Conservation (phyloP, 177 flowering plant species). For the Vitis hybrid region DNA sequence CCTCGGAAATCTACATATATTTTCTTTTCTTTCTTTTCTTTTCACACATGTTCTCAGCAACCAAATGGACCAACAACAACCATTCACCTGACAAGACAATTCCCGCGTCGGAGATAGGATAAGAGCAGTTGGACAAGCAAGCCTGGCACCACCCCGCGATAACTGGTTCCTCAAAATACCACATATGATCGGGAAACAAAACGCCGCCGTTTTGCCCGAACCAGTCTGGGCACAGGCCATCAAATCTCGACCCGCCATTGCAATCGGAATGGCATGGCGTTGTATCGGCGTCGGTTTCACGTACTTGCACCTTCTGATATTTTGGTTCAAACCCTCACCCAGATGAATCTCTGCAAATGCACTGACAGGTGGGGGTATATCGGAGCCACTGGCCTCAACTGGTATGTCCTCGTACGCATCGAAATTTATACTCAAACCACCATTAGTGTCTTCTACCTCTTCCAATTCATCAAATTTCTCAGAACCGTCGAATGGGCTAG, state of each 20-base stretch:
- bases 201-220: constrained; percentile 79
- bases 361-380: constrained; percentile 52
- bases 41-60: too few species aligned
- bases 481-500: constrained; percentile 27
- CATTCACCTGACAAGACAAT: constrained; percentile 58
- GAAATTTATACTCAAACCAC: constrained; percentile 34
- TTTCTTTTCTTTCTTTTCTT: too few species aligned
- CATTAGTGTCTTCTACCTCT: constrained; percentile 15
- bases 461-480: constrained; percentile 31
- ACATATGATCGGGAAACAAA: constrained; percentile 67
- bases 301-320: constrained; percentile 60
- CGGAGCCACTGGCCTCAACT: constrained; percentile 54
- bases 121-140: constrained; percentile 51
- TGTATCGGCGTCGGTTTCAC: constrained; percentile 75
- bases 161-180: constrained; percentile 40
- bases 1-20: too few species aligned
- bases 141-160: constrained; percentile 9
- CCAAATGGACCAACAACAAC: background rate
- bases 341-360: constrained; percentile 59
- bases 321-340: constrained; percentile 41
- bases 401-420: constrained; percentile 71
- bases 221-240: constrained; percentile 91
- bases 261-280: constrained; percentile 67
- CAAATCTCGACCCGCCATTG: constrained; percentile 60
- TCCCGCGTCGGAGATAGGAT: constrained; percentile 74